phyloP scores from a whole-genome alignment of 306 rosid species.

The Sicyos baderoa region DNA sequence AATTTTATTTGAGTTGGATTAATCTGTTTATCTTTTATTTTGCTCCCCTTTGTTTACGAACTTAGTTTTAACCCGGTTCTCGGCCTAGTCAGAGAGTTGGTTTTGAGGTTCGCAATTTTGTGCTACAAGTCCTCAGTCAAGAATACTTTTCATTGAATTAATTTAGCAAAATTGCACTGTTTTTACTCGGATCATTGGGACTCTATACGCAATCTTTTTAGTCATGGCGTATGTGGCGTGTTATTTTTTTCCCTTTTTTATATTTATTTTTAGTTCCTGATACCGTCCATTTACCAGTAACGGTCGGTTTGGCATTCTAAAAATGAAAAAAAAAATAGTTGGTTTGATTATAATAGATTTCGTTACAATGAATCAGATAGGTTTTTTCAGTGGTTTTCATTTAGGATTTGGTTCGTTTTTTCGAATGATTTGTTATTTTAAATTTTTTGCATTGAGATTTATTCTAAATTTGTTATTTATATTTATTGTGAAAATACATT shows the following conservation, averaged over 20 bases:
- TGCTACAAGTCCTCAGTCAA: constrained; percentile 6
- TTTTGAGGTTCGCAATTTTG: constrained; percentile 15
- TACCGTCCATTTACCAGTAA: no score
- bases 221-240: background rate
- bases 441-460: no score
- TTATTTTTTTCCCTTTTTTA: background rate
- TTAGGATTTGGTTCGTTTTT: background rate
- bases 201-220: no score
- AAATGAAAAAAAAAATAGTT: background rate
- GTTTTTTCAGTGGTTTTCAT: background rate
- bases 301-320: background rate
- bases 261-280: no score
- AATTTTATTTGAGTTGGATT: constrained; percentile 17
- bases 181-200: background rate
- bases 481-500: no score
- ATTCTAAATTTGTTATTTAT: no score
- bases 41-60: background rate
- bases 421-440: background rate
- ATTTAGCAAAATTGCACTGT: constrained; percentile 4
- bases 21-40: background rate
- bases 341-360: background rate
- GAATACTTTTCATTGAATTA: background rate
- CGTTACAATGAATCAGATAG: background rate
- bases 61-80: constrained; percentile 9
- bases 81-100: constrained; percentile 8